Percentiles rank a stretch among this genome's conserved stretches.
These are phyloP conservation scores for Ceriops tagal DNA, from an alignment of 345 rosid species.

Conservation along the genomic window DNA sequence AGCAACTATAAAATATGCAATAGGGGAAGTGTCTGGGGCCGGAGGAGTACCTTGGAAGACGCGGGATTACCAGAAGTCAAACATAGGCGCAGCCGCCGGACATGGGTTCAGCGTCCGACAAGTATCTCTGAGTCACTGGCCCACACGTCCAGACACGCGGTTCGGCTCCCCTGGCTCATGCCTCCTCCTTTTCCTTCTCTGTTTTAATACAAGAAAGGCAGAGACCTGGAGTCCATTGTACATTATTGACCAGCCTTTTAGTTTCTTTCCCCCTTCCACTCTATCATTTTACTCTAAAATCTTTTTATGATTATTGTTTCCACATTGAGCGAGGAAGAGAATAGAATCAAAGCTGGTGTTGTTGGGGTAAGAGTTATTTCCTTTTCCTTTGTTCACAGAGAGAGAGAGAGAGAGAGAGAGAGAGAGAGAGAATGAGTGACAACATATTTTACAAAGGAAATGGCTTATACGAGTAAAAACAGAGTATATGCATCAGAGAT, in stretches of 20 bases:
- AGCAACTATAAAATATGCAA: too few species aligned
- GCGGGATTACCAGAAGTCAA: constrained; percentile 15
- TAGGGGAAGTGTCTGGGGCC: background rate
- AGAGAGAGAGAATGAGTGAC: background rate
- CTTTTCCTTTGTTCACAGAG: background rate
- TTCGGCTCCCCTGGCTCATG: background rate
- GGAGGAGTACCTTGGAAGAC: background rate
- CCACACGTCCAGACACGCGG: background rate
- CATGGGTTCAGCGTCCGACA: background rate
- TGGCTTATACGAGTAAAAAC: constrained; percentile 21
- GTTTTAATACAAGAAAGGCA: background rate
- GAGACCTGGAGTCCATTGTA: background rate
- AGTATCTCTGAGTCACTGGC: background rate
- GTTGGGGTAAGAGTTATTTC: background rate
- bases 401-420: background rate
- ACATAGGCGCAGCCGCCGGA: background rate
- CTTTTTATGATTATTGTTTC: background rate
- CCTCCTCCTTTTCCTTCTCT: background rate
- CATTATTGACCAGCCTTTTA: constrained; percentile 10
- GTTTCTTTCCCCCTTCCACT: background rate
- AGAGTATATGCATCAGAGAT: constrained; percentile 10
- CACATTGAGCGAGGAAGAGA: background rate
- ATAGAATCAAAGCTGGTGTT: background rate
- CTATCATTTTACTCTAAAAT: background rate
- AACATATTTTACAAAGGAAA: background rate